Base-by-base conservation (phyloP, 2,329 filamentous ascomycete species). In the Botryosphaeria dothidea region DNA sequence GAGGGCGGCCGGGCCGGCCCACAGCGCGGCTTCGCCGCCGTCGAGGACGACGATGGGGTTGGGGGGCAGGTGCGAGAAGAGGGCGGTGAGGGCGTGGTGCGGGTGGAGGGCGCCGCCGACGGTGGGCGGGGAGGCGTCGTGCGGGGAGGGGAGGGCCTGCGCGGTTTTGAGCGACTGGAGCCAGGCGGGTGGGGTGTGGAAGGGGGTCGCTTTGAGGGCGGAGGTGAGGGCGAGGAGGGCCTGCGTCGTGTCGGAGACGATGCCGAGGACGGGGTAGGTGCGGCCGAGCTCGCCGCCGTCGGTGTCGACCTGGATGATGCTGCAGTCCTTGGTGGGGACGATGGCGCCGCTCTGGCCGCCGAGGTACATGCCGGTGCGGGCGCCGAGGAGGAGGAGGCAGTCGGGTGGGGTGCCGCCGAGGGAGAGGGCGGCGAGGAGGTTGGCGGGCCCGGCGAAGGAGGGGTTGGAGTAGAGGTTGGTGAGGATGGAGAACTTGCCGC, bases 251-350 rank as follows among this genome's bases (percentile, higher is more conserved):
- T 81, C 79, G 3, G 78, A 77, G 2, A 81, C 73, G 34, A 82
- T 78, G 0, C 79, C 80, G 4, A 81, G 74, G 25, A 81, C 71
- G 11, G 76, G 72, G 25, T 74, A 70, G 0, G 77, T 76, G n/a
- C 78, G 76, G 2, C 79, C 79, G 3, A 82, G 81, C 66, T 82
- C 80, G 2, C 67, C 66, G 5, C 77, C 79, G 54, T 82, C 80
- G 5, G 77, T 69, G 64, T 82, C 80, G 17, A 82, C 72, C 48
- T 82, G 80, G 2, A 80, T 71, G 17, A 81, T 68, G 38, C 73
- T 77, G 67, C 77, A 79, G 23, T 68, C 68, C 21, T 68, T 69
- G 1, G 71, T 73, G 0, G 80, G 80, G 7, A 82, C 73, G 38
- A 81, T 73, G 29, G 72, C 73, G 15, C 77, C 77, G 43, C 71